These are phyloP conservation scores for Botrytis paeoniae DNA, from an alignment of 2,329 filamentous ascomycete species.

Conservation along the genomic window DNA sequence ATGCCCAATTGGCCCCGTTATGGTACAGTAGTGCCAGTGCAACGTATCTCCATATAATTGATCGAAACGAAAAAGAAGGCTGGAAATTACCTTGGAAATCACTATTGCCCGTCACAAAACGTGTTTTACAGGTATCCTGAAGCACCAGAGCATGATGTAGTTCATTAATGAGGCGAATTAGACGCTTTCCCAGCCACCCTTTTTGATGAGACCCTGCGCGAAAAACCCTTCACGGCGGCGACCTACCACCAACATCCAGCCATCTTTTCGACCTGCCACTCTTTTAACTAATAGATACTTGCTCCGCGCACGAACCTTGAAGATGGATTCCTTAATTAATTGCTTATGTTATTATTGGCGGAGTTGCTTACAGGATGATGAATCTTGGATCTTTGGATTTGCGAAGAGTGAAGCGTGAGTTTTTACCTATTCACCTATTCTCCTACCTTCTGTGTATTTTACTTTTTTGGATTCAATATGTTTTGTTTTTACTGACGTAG, in stretches of 20 bases:
- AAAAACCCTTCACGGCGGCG: slow-evolving; percentile 5
- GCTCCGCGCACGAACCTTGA: slow-evolving; percentile 21
- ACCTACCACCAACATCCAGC: slow-evolving; percentile 15
- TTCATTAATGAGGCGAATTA: slow-evolving; percentile 5
- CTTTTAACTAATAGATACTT: slow-evolving; percentile 11
- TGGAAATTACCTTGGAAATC: background rate
- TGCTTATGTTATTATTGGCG: slow-evolving; percentile 31
- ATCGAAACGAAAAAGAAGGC: slow-evolving; percentile 19
- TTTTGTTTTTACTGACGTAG: slow-evolving; percentile 24
- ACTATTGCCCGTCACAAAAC: background rate
- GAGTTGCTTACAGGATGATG: slow-evolving; percentile 28
- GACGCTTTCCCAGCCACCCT: slow-evolving; percentile 15
- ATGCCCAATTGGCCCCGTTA: slow-evolving; percentile 11
- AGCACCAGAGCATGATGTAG: background rate
- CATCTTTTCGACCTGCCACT: slow-evolving; percentile 16
- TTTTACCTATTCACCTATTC: background rate
- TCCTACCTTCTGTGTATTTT: background rate
- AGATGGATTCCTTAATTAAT: slow-evolving; percentile 32
- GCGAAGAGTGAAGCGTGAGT: slow-evolving; percentile 32
- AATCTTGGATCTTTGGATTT: slow-evolving; percentile 32
- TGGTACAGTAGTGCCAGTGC: slow-evolving; percentile 4
- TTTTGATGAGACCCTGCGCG: slow-evolving; percentile 7
- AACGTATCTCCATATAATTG: slow-evolving; percentile 11
- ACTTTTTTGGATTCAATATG: background rate
- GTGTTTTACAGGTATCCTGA: background rate